phyloP scores from a whole-genome alignment of 257 asterid genomes.

The Apocynum venetum region DNA sequence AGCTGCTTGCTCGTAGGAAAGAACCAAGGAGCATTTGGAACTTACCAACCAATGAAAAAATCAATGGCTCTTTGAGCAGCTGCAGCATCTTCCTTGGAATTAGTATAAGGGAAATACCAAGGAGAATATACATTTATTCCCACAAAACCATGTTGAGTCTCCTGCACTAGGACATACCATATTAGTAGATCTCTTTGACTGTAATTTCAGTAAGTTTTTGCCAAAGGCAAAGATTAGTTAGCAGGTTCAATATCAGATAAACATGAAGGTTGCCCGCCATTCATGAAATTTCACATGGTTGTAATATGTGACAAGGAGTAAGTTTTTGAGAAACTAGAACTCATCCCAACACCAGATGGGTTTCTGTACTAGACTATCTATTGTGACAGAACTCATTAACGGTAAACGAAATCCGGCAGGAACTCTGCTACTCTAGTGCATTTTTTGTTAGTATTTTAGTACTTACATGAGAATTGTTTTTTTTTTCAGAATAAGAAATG shows the following conservation, averaged over 20 bases:
- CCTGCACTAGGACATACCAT: slow-evolving; percentile 24
- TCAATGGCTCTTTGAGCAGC: slow-evolving; percentile 47
- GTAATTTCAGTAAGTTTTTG: not conserved
- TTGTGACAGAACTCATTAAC: not conserved
- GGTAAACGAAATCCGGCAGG: not conserved
- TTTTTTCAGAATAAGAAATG: not conserved
- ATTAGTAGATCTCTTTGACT: not conserved
- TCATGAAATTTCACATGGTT: not conserved
- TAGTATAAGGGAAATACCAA: slow-evolving; percentile 37
- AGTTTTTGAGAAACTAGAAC: not conserved
- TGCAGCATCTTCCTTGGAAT: slow-evolving; percentile 33
- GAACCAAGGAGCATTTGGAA: not conserved
- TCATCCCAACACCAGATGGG: no score
- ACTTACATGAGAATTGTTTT: not conserved
- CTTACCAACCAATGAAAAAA: slow-evolving; percentile 58
- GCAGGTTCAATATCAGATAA: no score
- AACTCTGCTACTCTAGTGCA: not conserved
- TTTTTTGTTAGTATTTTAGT: not conserved
- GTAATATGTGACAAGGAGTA: not conserved
- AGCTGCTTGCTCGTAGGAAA: no score
- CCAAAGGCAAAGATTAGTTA: no score
- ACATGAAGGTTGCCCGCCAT: no score
- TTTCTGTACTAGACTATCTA: not conserved
- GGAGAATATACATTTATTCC: slow-evolving; percentile 42
- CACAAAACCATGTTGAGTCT: slow-evolving; percentile 47